Evolutionary conservation across 805 yeast genomes (phyloP), one percentile per base, ranked within the genome.

Genomic region (Wickerhamiella sergipiensis): DNA sequence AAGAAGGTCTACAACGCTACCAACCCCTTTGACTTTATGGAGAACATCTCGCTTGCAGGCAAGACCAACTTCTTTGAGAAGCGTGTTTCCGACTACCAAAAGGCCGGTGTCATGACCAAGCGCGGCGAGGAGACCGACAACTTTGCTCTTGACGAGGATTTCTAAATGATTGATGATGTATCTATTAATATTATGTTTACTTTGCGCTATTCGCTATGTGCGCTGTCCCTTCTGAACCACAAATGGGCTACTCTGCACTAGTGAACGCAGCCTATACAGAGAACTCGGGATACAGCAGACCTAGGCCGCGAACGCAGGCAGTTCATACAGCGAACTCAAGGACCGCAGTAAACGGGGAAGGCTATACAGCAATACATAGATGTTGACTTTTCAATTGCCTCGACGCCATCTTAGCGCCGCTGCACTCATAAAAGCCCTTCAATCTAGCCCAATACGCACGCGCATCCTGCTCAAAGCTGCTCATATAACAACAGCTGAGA

Each of bases 1-100:
- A 75, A 83, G 72, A 89, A 89, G 75, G 76, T 77, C 58, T 90
- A 79, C 80, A 85, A 87, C 62, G 90, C 77, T 54, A 74, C 85
- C 57, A 90, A 90, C 69, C 98, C 98, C 69, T 90, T 90, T 68
- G 98, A 90, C 71, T 90, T 90, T 67, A 90, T 90, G 98, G 98
- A 90, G 76, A 90, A 92, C 76, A 90, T 90, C 64, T 90, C 97
- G 8, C 79, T 90, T 61, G 95, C 97, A 53, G 98, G 98, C 71
- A 90, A 90, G 80, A 90, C 98, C 62, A 90, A 92, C 77, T 90
- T 90, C 80, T 90, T 90, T 67, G 98, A 90, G 77, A 90, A 90
- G 80, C 85, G 98, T 74, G 98, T 90, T 52, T 85, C 95, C 53
- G 98, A 90, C 72, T 90, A 90, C 74, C 98, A 90, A 74, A 92